phyloP scores from a whole-genome alignment of 805 yeast genomes.

The Metschnikowia dekortorum region DNA sequence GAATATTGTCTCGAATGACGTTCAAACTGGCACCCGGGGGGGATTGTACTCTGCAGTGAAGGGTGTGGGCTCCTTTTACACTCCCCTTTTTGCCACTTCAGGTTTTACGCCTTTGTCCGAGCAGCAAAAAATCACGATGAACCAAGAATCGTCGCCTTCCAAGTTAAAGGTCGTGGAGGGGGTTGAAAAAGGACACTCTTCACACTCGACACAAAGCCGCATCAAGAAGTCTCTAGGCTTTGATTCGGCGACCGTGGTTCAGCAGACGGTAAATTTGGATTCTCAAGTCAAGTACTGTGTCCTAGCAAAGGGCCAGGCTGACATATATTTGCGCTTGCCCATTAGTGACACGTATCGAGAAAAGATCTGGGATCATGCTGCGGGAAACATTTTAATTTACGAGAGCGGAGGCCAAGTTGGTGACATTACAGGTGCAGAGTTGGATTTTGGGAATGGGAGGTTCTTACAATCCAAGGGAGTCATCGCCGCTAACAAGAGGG shows the following conservation, averaged over 20 bases:
- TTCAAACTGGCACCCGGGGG: slow-evolving; percentile 45
- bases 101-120: slow-evolving; percentile 32
- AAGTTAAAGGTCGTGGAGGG: slow-evolving; percentile 79
- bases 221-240: slow-evolving; percentile 60
- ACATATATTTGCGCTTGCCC: slow-evolving; percentile 86
- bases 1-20: slow-evolving; percentile 35
- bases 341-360: slow-evolving; percentile 72
- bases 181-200: slow-evolving; percentile 92
- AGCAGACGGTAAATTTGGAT: slow-evolving; percentile 74
- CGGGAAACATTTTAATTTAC: slow-evolving; percentile 79
- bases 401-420: slow-evolving; percentile 93
- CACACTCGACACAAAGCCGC: slow-evolving; percentile 77
- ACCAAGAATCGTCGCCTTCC: slow-evolving; percentile 39
- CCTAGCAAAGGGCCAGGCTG: slow-evolving; percentile 86
- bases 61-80: slow-evolving; percentile 64
- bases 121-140: slow-evolving; percentile 48
- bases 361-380: slow-evolving; percentile 99
- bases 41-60: slow-evolving; percentile 69
- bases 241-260: slow-evolving; percentile 46
- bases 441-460: slow-evolving; percentile 86
- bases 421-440: slow-evolving; percentile 68
- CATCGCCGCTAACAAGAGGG: slow-evolving; percentile 64
- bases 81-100: slow-evolving; percentile 31
- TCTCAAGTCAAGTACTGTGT: slow-evolving; percentile 96
- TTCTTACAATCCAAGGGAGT: slow-evolving; percentile 82